A percentile compares a stretch with the other conserved stretches of the same genome.
Conservation (phyloP, 2,329 filamentous ascomycete species). For the Arthrobotrys pseudoclavata region DNA sequence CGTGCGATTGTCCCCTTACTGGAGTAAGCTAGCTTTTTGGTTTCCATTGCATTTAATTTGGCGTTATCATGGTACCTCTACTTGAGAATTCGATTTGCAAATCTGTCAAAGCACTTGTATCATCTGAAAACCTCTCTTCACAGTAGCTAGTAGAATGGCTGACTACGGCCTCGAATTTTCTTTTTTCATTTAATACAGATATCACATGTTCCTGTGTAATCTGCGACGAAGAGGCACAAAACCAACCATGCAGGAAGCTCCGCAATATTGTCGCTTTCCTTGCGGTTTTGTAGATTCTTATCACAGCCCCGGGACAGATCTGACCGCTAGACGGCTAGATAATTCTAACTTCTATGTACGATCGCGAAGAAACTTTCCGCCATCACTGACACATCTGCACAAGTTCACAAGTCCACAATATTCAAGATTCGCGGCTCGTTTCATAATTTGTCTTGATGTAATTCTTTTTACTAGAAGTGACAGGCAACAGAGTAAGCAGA, state of each 20-base stretch:
- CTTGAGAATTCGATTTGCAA: conserved; percentile 32
- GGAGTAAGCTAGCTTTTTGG: conserved; percentile 46
- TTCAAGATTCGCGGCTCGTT: neutral
- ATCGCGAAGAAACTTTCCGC: conserved; percentile 7
- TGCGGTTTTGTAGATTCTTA: conserved; percentile 44
- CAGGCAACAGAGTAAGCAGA: neutral
- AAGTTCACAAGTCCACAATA: neutral
- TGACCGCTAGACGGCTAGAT: conserved; percentile 55
- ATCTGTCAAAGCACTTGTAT: conserved; percentile 21
- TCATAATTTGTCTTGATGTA: conserved; percentile 25
- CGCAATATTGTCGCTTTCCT: conserved; percentile 4
- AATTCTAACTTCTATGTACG: conserved; percentile 25
- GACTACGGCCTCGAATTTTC: neutral
- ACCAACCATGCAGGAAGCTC: conserved; percentile 3
- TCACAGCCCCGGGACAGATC: conserved; percentile 34
- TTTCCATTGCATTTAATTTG: conserved; percentile 54
- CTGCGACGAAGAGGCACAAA: conserved; percentile 41
- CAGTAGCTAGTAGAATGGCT: neutral
- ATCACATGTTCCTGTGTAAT: conserved; percentile 41
- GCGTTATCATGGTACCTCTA: conserved; percentile 47
- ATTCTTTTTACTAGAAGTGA: neutral
- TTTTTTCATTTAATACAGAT: neutral
- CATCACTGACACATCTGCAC: neutral
- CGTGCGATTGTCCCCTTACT: conserved; percentile 23
- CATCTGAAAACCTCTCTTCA: neutral